These are phyloP conservation scores for Aegle marmelos DNA, from an alignment of 345 rosid species.

Conservation along the genomic window DNA sequence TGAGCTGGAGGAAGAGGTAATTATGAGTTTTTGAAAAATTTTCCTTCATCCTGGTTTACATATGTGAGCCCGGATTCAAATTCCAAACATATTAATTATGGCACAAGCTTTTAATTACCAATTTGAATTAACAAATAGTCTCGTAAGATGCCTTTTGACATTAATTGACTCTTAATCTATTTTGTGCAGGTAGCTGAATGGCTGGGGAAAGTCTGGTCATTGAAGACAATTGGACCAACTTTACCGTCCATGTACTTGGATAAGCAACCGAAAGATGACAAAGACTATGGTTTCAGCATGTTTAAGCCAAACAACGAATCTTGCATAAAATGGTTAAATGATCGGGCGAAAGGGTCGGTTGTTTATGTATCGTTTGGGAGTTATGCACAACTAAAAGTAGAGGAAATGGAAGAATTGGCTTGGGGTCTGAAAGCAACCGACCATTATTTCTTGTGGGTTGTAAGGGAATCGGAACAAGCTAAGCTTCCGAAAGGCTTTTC, in stretches of 20 bases:
- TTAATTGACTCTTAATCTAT: not conserved
- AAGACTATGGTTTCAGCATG: conserved; percentile 13
- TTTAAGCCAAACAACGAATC: conserved; percentile 13
- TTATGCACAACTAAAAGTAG: conserved; percentile 5
- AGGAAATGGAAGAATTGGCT: conserved; percentile 29
- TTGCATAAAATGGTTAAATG: conserved; percentile 21
- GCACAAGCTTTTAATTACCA: too few relatives aligned
- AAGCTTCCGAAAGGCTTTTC: conserved; percentile 27
- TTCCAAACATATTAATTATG: not conserved
- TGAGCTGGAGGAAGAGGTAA: conserved; percentile 31
- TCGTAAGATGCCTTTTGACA: too few relatives aligned
- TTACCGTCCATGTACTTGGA: conserved; percentile 23
- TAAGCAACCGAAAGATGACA: conserved; percentile 14
- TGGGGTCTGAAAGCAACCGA: conserved; percentile 15
- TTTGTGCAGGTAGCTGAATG: not conserved
- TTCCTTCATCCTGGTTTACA: too few relatives aligned
- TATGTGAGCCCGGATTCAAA: not conserved
- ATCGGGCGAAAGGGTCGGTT: conserved; percentile 20
- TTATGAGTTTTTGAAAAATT: too few relatives aligned
- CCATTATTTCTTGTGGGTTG: conserved; percentile 33
- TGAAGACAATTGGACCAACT: conserved; percentile 26
- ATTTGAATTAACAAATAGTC: not conserved
- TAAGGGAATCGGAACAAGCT: conserved; percentile 22
- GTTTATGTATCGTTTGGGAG: conserved; percentile 40
- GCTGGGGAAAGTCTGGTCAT: conserved; percentile 14